phyloP scores from a whole-genome alignment of 768 basidiomycete genomes.

The Hericium alpestre region DNA sequence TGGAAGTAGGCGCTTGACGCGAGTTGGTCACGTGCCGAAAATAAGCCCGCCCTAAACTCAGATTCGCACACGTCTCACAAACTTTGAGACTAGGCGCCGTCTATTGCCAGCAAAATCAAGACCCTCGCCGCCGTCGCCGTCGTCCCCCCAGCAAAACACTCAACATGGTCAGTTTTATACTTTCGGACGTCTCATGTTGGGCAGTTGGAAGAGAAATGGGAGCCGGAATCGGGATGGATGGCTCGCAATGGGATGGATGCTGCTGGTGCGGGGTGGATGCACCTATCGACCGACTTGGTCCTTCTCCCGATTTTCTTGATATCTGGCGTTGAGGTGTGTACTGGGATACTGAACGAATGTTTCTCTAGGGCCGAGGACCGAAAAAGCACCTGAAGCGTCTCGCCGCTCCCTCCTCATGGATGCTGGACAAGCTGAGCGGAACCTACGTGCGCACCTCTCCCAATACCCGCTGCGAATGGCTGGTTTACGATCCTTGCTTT shows the following conservation, averaged over 20 bases:
- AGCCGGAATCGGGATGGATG: conserved; percentile 2
- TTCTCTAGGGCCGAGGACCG: conserved; percentile 81
- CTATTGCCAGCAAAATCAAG: conserved; percentile 8
- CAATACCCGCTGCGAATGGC: neutral
- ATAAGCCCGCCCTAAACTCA: conserved; percentile 5
- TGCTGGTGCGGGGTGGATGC: conserved; percentile 18
- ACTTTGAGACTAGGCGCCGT: conserved; percentile 5
- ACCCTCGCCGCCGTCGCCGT: conserved; percentile 23
- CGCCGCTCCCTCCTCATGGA: conserved; percentile 96
- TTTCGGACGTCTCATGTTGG: neutral
- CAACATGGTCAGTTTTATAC: conserved; percentile 25
- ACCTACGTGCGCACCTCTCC: conserved; percentile 62
- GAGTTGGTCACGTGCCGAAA: neutral
- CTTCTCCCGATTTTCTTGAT: conserved; percentile 6
- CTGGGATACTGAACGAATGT: conserved; percentile 14
- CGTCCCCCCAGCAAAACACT: conserved; percentile 22
- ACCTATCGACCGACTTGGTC: conserved; percentile 3
- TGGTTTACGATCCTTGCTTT: neutral
- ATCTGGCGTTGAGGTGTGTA: neutral
- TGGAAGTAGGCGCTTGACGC: neutral
- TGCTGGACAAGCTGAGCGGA: conserved; percentile 97
- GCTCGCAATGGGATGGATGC: conserved; percentile 21
- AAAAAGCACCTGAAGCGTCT: conserved; percentile 99
- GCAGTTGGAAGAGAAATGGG: conserved; percentile 1
- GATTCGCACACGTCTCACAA: conserved; percentile 8